A percentile compares a stretch with the other conserved stretches of the same genome.
phyloP scores from a whole-genome alignment of 768 basidiomycete species.

The Austroboletus eburneus region DNA sequence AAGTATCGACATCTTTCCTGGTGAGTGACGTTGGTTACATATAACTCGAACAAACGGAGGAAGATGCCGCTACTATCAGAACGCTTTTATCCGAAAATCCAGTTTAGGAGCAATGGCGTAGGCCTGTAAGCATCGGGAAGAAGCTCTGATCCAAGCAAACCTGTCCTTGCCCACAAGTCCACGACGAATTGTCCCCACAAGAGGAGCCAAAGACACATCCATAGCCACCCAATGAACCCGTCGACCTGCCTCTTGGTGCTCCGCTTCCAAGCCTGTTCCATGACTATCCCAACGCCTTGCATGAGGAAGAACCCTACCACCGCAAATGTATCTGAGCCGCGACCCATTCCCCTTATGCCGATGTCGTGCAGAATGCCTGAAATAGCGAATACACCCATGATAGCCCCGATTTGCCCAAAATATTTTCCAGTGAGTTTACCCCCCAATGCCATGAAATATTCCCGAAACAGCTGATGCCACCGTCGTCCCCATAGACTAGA shows the following conservation, averaged over 20 bases:
- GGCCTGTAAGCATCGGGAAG: constrained; percentile 19
- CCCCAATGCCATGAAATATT: constrained; percentile 52
- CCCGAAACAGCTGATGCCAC: constrained; percentile 72
- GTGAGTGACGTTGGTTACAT: background rate
- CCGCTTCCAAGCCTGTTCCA: constrained; percentile 46
- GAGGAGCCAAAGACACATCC: constrained; percentile 47
- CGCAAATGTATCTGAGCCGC: constrained; percentile 41
- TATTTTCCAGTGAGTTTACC: constrained; percentile 38
- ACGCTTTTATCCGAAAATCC: constrained; percentile 1
- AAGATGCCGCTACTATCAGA: background rate
- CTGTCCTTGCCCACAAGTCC: constrained; percentile 36
- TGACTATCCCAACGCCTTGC: constrained; percentile 47
- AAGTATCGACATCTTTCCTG: no score
- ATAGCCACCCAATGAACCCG: constrained; percentile 48
- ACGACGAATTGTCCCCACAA: constrained; percentile 45
- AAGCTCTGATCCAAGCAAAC: constrained; percentile 15
- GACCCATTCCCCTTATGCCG: constrained; percentile 55
- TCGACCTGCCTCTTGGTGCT: constrained; percentile 43
- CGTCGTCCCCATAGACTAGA: constrained; percentile 54
- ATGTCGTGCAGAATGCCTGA: constrained; percentile 61
- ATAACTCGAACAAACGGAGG: background rate
- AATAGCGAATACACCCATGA: constrained; percentile 55
- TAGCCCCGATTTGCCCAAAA: constrained; percentile 44
- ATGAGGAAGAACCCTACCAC: constrained; percentile 54
- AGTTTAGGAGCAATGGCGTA: constrained; percentile 9